Evolutionary conservation across 2,329 filamentous ascomycete species (phyloP).

Genomic region (Exophiala viscosa): DNA sequence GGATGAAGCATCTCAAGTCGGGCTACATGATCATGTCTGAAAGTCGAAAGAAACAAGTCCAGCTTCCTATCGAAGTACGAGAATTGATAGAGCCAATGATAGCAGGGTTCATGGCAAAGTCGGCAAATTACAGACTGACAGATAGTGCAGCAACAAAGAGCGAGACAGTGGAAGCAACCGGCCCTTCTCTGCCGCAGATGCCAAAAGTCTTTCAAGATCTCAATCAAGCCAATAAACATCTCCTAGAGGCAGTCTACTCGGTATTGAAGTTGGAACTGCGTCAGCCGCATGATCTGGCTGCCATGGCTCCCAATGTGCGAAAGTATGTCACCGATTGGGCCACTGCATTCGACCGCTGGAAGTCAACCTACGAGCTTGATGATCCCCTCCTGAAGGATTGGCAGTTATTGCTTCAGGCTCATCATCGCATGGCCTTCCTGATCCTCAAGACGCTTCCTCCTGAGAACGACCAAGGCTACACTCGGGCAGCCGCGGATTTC

Average conservation of each 20-base stretch:
- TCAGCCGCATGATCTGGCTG: conserved; percentile 8
- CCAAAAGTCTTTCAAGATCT: conserved; percentile 16
- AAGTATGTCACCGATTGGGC: conserved; percentile 21
- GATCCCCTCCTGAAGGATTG: conserved; percentile 17
- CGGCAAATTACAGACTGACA: conserved; percentile 11
- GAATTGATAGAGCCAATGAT: conserved; percentile 19
- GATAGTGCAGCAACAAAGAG: conserved; percentile 3
- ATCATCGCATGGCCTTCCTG: conserved; percentile 19
- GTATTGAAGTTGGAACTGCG: conserved; percentile 17
- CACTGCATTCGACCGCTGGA: conserved; percentile 16
- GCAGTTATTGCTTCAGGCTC: conserved; percentile 17
- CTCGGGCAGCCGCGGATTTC: conserved; percentile 17
- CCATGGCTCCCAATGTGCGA: conserved; percentile 16
- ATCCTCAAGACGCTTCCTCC: conserved; percentile 17
- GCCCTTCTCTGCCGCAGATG: conserved; percentile 15
- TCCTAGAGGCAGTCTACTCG: conserved; percentile 17
- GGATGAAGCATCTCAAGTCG: conserved; percentile 16
- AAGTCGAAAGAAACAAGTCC: conserved; percentile 8
- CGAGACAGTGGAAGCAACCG: conserved; percentile 2
- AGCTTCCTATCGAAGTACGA: conserved; percentile 9
- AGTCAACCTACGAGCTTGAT: conserved; percentile 9
- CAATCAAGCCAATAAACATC: conserved; percentile 11
- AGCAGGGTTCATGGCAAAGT: conserved; percentile 15
- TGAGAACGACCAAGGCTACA: conserved; percentile 14
- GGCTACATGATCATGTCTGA: conserved; percentile 18